Percentiles rank a stretch among this genome's conserved stretches.
These are phyloP conservation scores for Penicillium sp. DNA, from an alignment of 2,329 filamentous ascomycete genomes.

Conservation along the genomic window DNA sequence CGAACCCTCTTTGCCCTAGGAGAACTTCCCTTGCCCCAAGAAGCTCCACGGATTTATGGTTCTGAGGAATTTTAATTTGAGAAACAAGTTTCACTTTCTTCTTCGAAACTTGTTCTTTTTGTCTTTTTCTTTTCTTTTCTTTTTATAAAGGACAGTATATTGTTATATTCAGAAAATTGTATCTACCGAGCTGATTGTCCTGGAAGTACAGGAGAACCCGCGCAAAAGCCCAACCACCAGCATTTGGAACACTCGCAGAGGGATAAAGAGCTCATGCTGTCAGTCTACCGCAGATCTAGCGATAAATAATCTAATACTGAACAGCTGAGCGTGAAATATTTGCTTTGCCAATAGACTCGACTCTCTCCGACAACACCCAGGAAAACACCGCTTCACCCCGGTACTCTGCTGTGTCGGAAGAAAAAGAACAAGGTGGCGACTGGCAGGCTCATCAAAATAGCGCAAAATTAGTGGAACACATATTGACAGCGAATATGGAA, in stretches of 20 bases:
- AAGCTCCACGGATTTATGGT: no score
- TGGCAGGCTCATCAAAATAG: background rate
- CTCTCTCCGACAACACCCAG: conserved; percentile 7
- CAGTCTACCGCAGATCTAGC: conserved; percentile 7
- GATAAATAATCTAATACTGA: conserved; percentile 1
- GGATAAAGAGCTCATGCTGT: background rate
- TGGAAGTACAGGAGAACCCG: background rate
- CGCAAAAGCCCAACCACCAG: background rate
- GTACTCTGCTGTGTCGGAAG: background rate
- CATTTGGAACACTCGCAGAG: background rate
- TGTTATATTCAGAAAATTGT: conserved; percentile 13
- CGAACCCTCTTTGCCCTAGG: no score
- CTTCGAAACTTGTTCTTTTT: background rate
- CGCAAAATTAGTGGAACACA: conserved; percentile 8
- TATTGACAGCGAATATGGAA: conserved; percentile 5
- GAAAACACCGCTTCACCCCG: background rate
- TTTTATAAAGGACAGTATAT: conserved; percentile 7
- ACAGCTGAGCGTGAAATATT: background rate
- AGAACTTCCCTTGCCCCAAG: no score
- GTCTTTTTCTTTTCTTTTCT: background rate
- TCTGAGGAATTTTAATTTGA: no score
- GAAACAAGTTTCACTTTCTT: no score
- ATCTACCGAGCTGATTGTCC: conserved; percentile 13
- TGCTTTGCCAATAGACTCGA: background rate
- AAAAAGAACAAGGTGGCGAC: background rate